Evolutionary conservation across 257 asterid species (phyloP).

Genomic region (Osmanthus fragrans): DNA sequence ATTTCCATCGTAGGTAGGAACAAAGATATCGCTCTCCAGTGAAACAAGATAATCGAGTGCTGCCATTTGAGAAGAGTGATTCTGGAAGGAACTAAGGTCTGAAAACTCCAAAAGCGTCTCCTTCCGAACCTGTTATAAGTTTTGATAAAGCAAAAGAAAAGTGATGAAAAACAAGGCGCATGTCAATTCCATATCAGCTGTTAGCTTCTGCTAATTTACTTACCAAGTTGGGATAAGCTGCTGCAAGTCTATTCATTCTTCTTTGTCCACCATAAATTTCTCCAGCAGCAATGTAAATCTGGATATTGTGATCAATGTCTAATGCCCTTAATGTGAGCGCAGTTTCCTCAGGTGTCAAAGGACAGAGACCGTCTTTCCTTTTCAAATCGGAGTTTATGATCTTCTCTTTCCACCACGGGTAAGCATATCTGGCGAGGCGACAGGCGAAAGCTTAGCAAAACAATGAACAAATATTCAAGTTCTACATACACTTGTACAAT

Average conservation of each 20-base stretch:
- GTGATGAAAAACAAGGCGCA: constrained; percentile 10
- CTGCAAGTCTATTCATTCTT: constrained; percentile 66
- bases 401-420: constrained; percentile 99
- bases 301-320: constrained; percentile 71
- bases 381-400: constrained; percentile 84
- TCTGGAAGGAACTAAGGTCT: constrained; percentile 81
- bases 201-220: constrained; percentile 24
- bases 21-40: constrained; percentile 85
- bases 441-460: constrained; percentile 29
- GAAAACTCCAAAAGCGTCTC: constrained; percentile 83
- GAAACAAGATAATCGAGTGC: constrained; percentile 97
- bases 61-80: constrained; percentile 99
- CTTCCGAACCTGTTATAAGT: constrained; percentile 74
- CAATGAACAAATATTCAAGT: constrained; percentile 3
- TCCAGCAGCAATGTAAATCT: constrained; percentile 96
- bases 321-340: constrained; percentile 80
- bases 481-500: background rate
- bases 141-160: constrained; percentile 12
- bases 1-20: constrained; percentile 96
- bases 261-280: constrained; percentile 91
- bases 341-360: constrained; percentile 99
- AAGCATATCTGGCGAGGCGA: constrained; percentile 61
- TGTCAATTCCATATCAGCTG: background rate
- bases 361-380: constrained; percentile 93
- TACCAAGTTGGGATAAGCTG: constrained; percentile 85